Evolutionary conservation across 176 grass and related monocot species (phyloP).

Genomic region (Coix lacrymajobi): DNA sequence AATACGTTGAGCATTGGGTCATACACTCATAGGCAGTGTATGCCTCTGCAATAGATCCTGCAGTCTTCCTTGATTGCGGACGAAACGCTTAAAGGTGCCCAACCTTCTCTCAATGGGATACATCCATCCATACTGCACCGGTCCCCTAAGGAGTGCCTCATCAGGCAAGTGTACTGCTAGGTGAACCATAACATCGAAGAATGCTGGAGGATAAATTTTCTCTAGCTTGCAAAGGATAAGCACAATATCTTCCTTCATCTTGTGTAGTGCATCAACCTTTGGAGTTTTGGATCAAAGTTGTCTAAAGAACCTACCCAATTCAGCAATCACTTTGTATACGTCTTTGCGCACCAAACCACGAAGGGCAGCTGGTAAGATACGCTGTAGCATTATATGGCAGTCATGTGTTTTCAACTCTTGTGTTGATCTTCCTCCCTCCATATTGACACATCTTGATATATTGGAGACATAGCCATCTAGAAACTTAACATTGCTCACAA

Average conservation of each 20-base stretch:
- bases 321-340: neutral
- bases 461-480: too few species aligned
- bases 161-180: neutral
- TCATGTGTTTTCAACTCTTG: neutral
- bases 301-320: neutral
- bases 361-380: neutral
- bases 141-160: neutral
- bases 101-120: neutral
- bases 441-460: too few species aligned
- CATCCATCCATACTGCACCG: neutral
- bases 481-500: too few species aligned
- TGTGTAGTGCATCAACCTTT: neutral
- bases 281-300: neutral
- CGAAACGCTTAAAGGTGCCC: neutral
- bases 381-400: neutral
- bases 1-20: neutral
- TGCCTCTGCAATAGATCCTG: neutral
- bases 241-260: neutral
- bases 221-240: neutral
- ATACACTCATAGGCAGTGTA: neutral
- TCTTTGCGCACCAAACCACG: neutral
- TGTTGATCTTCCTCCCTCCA: neutral
- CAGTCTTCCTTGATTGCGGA: neutral
- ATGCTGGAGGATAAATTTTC: neutral
- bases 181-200: slow-evolving; percentile 14